Conservation (phyloP, 1,284 basidiomycete genomes). For the Tilletia setariae region DNA sequence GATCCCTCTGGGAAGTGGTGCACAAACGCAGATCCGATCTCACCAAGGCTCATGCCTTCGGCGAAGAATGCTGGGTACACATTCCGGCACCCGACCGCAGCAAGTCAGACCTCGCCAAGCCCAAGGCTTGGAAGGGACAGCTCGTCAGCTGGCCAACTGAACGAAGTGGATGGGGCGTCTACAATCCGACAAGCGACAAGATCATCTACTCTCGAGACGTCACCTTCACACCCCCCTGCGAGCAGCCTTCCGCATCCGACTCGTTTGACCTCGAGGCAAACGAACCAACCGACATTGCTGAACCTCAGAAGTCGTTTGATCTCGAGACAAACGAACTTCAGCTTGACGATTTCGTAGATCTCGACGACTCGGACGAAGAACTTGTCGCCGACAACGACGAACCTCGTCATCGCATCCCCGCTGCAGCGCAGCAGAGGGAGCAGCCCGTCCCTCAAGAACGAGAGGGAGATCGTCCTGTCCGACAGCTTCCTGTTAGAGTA, state of each 20-base stretch:
- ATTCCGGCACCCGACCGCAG: no score
- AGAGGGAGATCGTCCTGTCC: background rate
- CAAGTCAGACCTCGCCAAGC: no score
- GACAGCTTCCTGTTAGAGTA: background rate
- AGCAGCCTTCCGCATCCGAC: no score
- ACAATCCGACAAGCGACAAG: constrained; percentile 2
- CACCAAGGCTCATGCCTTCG: background rate
- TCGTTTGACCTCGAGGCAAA: no score
- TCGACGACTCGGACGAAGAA: background rate
- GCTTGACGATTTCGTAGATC: background rate
- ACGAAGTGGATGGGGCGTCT: background rate
- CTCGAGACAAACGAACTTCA: no score
- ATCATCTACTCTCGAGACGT: background rate
- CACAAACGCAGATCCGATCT: background rate
- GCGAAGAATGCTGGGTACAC: background rate
- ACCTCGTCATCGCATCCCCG: background rate
- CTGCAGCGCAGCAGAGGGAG: background rate
- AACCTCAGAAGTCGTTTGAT: no score
- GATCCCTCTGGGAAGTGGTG: background rate
- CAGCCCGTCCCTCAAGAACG: background rate
- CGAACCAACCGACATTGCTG: no score
- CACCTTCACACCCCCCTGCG: background rate
- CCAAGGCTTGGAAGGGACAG: no score
- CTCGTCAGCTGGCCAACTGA: no score
- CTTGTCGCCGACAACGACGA: background rate